These are phyloP conservation scores for Escallonia rubra DNA, from an alignment of 129 eudicot genomes.

Conservation along the genomic window DNA sequence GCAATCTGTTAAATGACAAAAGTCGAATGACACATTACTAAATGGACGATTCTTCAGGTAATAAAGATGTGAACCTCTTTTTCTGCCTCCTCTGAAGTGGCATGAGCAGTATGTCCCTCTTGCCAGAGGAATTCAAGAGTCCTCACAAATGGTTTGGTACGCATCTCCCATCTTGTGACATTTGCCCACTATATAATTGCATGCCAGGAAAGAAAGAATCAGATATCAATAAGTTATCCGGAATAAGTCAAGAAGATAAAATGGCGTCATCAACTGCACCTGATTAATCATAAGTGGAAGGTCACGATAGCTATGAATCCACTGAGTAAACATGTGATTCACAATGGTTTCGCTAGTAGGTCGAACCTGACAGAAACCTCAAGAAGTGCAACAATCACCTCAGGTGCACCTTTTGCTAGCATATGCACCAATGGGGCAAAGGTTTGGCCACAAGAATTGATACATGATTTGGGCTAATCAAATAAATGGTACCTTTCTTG, in stretches of 20 bases:
- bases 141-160: constrained; percentile 93
- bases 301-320: constrained; percentile 98
- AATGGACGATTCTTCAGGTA: not conserved
- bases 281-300: constrained; percentile 98
- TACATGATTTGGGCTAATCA: too few relatives aligned
- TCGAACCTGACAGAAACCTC: constrained; percentile 98
- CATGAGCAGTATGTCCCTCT: constrained; percentile 99
- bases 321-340: constrained; percentile 98
- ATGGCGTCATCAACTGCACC: constrained; percentile 32
- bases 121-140: constrained; percentile 99
- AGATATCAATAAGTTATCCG: not conserved
- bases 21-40: too few relatives aligned
- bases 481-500: too few relatives aligned
- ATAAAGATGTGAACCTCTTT: constrained; percentile 49
- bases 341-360: constrained; percentile 99
- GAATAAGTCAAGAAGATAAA: not conserved
- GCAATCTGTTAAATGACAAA: constrained; percentile 19
- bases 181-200: constrained; percentile 73
- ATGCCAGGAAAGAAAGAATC: constrained; percentile 3
- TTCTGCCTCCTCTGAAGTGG: constrained; percentile 88
- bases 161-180: constrained; percentile 99
- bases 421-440: too few relatives aligned
- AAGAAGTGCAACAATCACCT: constrained; percentile 67
- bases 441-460: too few relatives aligned
- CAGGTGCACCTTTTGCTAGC: too few relatives aligned